Conservation (phyloP, 495 filamentous ascomycete genomes). For the Annulohypoxylon nitens region DNA sequence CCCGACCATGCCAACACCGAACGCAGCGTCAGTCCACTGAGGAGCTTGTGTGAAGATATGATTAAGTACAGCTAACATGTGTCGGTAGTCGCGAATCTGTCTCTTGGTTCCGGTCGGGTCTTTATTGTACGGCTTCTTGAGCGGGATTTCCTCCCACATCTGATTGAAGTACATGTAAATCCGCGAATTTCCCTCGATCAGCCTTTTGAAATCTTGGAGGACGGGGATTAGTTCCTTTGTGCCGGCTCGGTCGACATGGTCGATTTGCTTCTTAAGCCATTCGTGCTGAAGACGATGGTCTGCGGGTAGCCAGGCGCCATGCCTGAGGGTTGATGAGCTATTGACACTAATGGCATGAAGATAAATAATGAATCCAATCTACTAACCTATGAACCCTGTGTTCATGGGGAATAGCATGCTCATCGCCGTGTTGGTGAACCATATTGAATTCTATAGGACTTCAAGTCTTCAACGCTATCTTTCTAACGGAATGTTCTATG, state of each 20-base stretch:
- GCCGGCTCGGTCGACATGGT: constrained; percentile 60
- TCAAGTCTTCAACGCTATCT: constrained; percentile 14
- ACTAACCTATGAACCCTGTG: constrained; percentile 55
- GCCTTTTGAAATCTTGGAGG: constrained; percentile 60
- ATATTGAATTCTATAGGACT: constrained; percentile 47
- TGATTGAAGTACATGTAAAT: constrained; percentile 66
- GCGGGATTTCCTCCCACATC: constrained; percentile 79
- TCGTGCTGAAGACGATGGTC: constrained; percentile 65
- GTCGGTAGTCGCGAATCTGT: constrained; percentile 72
- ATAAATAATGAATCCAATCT: background rate
- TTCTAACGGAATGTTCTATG: constrained; percentile 18
- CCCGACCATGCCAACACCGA: constrained; percentile 72
- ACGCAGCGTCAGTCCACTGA: constrained; percentile 67
- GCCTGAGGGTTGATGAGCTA: constrained; percentile 49
- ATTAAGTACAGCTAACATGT: constrained; percentile 75
- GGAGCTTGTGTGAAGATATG: constrained; percentile 73
- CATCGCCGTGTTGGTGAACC: constrained; percentile 61
- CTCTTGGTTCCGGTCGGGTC: constrained; percentile 69
- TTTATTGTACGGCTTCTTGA: constrained; percentile 66
- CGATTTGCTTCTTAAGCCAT: constrained; percentile 62
- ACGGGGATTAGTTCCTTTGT: constrained; percentile 59
- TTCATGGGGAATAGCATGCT: constrained; percentile 60
- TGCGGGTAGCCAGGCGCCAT: constrained; percentile 65
- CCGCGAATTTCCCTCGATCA: constrained; percentile 62
- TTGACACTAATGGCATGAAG: background rate